Base-by-base conservation (phyloP, 176 grass and related monocot species). In the Alloteropsis semialata region DNA sequence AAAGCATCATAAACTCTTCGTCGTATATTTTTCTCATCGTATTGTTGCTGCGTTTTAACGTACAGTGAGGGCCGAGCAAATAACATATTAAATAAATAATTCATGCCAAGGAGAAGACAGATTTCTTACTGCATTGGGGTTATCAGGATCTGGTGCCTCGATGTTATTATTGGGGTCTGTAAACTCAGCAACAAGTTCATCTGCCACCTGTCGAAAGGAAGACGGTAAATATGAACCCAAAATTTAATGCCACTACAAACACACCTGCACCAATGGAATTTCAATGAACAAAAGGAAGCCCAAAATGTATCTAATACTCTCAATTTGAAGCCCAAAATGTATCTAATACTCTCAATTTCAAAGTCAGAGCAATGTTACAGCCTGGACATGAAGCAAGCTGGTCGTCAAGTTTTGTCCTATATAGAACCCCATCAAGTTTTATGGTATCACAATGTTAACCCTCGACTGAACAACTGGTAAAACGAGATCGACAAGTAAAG, bases 11-110 rank as follows among this genome's bases (percentile, higher is more conserved):
- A 99, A 79, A 99, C 96, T 80, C 96, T 95, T 77, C 96, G 81
- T 14, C 96, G 77, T 90, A 99, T 99, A 65, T 99, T 99, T 89
- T 99, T 99, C 87, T 99, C 93, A 85, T 99, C 93, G 75, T 96
- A 96, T 80, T 99, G 96, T 90, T 99, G 96, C 96, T 99, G 93
- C 76, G 81, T 84, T 73, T 83, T 85, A 75, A 84, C 24, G 65
- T 27, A 76, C 14, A 62, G 75, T 90, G 36, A 86, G 68, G 60
- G 87, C 42, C 79, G 13, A 85, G 51, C 72, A 87, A 33, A 79
- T 42, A 82, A 51, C 3, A 5, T 0, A 67, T 25, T 70, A 58
- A 85, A 63, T 13, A 81, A 71, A 34, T 75, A 56, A 62, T 39
- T 33, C 50, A 72, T 82, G 21, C 44, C 53, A 64, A 46, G 21